Conservation (phyloP, 176 grass and related monocot genomes). For the Triticum monococcum region DNA sequence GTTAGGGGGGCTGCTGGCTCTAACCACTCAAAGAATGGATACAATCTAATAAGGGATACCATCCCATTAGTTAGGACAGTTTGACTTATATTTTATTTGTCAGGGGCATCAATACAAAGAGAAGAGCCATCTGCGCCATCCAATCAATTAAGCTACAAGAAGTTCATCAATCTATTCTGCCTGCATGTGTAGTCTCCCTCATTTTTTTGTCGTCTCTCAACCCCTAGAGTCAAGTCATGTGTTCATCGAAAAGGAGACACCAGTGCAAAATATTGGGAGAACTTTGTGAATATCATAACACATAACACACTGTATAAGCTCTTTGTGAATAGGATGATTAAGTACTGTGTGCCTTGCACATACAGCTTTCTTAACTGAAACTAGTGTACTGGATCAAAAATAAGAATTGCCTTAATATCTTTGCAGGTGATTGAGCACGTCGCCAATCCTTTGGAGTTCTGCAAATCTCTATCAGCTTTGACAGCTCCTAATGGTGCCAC, state of each 20-base stretch:
- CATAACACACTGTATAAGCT: not conserved
- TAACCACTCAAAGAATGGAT: not conserved
- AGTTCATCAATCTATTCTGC: not conserved
- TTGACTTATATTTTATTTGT: not conserved
- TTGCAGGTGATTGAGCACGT: slow-evolving; percentile 98
- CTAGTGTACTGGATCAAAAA: slow-evolving; percentile 10
- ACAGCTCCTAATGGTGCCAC: slow-evolving; percentile 66
- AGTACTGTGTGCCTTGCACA: not conserved
- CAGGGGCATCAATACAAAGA: not conserved
- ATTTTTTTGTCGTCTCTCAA: not conserved
- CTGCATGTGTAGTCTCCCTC: not conserved
- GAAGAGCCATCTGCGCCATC: not conserved
- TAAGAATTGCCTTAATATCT: slow-evolving; percentile 20
- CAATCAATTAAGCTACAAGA: not conserved
- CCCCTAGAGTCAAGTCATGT: not conserved
- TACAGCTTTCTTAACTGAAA: not conserved
- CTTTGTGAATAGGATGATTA: not conserved
- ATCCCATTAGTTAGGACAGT: not conserved
- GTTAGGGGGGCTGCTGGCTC: not conserved
- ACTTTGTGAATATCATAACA: not conserved
- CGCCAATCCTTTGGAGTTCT: slow-evolving; percentile 72
- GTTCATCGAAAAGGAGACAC: not conserved
- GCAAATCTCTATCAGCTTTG: slow-evolving; percentile 71
- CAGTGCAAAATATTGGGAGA: not conserved
- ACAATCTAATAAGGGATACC: not conserved